Evolutionary conservation across 2,329 filamentous ascomycete genomes (phyloP), one percentile per base, ranked within the genome.

Genomic region (Chalara sp.): DNA sequence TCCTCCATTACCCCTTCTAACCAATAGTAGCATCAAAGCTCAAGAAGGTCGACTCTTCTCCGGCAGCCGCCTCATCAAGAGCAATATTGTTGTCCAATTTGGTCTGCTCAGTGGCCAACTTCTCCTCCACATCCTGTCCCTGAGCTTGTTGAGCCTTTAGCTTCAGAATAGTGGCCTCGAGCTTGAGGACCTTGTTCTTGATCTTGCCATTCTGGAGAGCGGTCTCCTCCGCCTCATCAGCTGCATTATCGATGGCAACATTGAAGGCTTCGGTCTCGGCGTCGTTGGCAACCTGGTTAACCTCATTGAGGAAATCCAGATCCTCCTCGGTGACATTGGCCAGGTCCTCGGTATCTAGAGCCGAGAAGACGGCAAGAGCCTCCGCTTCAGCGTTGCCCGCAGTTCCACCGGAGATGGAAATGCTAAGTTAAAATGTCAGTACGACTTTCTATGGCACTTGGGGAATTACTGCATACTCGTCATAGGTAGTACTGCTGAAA

Each of bases 121-220:
- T 68, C 39, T 53, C 68, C 31, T 68, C 71, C 56, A 72, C 68
- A 32, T 65, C 61, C 47, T 73, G 69, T 7, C 71, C 70, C 61
- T 79, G 72, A 0, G 77, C 78, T 53, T 71, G 67, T 61, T 79
- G 65, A 48, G 79, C 76, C 65, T 76, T 66, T 40, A 80, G 68
- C 44, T 68, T 67, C 51, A 79, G 60, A 3, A 76, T 71, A 59
- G 78, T 72, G 12, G 79, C 72, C 65, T 74, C 70, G 46, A 81
- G 66, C 69, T 81, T 81, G 48, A 80, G 65, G 29, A 81, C 76
- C 69, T 80, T 80, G 69, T 80, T 81, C 72, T 80, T 79, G 60
- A 73, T 80, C 68, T 80, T 80, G 58, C 78, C 77, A 47, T 70
- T 70, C 66, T 76, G 68, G 12, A 80, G 68, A 8, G 75, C 73